Conservation (phyloP, 805 yeast species). For the Candida sphagnicola region DNA sequence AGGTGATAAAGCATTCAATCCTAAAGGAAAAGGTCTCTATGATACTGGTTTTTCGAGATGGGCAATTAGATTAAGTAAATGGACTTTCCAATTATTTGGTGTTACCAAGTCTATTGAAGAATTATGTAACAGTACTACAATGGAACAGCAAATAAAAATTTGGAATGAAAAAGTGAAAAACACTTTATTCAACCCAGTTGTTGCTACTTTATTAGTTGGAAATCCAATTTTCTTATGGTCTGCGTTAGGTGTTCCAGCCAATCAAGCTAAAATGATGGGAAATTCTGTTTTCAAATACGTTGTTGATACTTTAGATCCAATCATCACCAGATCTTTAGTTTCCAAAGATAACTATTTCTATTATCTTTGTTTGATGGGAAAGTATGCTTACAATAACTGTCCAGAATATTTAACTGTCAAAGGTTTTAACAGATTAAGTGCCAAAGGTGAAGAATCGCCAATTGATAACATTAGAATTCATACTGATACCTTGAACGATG, state of each 20-base stretch:
- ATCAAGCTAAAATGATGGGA: constrained; percentile 80
- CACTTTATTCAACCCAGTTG: constrained; percentile 64
- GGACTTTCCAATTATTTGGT: constrained; percentile 56
- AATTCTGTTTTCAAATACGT: constrained; percentile 67
- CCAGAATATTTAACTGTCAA: constrained; percentile 68
- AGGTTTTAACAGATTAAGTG: constrained; percentile 49
- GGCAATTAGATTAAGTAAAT: constrained; percentile 70
- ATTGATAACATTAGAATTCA: constrained; percentile 71
- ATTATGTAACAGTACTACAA: constrained; percentile 52
- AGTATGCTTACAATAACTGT: constrained; percentile 59
- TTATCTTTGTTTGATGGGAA: constrained; percentile 61
- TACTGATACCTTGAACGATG: constrained; percentile 76
- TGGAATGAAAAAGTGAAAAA: constrained; percentile 68
- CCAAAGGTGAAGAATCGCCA: constrained; percentile 37
- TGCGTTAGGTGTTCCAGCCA: constrained; percentile 84
- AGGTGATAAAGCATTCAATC: constrained; percentile 55
- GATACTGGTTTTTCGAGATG: constrained; percentile 85
- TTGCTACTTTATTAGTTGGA: constrained; percentile 66
- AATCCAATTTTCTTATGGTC: constrained; percentile 86
- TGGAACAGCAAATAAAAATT: constrained; percentile 59
- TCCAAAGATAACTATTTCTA: constrained; percentile 76
- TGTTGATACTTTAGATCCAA: constrained; percentile 74
- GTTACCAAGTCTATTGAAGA: constrained; percentile 47
- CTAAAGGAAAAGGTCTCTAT: constrained; percentile 59
- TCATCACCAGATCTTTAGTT: constrained; percentile 58